These are phyloP conservation scores for Labyrinthula sp. DNA, from an alignment of 352 stramenopile species.

Conservation along the genomic window DNA sequence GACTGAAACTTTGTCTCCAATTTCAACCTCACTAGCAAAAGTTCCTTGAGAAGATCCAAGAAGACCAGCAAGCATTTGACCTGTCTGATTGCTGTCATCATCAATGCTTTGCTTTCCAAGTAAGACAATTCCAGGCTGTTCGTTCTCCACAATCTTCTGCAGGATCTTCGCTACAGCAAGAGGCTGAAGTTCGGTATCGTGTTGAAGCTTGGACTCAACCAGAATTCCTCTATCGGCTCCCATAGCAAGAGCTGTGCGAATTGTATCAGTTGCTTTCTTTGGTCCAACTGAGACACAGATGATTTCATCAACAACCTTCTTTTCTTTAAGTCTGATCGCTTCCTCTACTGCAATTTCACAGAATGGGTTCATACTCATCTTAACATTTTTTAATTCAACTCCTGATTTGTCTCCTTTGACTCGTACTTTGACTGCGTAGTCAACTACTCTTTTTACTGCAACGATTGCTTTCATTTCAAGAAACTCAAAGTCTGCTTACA, in stretches of 20 bases:
- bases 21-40: conserved; percentile 73
- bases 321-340: conserved; percentile 91
- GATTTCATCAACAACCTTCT: conserved; percentile 69
- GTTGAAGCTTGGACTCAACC: conserved; percentile 78
- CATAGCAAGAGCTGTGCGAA: conserved; percentile 40
- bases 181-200: conserved; percentile 88
- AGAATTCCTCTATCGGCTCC: conserved; percentile 82
- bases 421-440: conserved; percentile 32
- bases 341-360: conserved; percentile 95
- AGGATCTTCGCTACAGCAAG: conserved; percentile 88
- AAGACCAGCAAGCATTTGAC: conserved; percentile 79
- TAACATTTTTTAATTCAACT: conserved; percentile 93
- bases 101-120: conserved; percentile 89
- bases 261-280: conserved; percentile 61
- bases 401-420: conserved; percentile 35
- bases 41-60: conserved; percentile 87
- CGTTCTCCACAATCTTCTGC: conserved; percentile 49
- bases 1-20: conserved; percentile 32
- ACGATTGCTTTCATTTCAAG: too few relatives aligned
- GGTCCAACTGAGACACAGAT: conserved; percentile 63
- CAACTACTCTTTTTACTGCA: too few relatives aligned
- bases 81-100: conserved; percentile 46
- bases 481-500: too few relatives aligned
- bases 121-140: conserved; percentile 73
- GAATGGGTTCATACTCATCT: conserved; percentile 99